Conservation (phyloP, 306 rosid species). For the Albizia julibrissin region DNA sequence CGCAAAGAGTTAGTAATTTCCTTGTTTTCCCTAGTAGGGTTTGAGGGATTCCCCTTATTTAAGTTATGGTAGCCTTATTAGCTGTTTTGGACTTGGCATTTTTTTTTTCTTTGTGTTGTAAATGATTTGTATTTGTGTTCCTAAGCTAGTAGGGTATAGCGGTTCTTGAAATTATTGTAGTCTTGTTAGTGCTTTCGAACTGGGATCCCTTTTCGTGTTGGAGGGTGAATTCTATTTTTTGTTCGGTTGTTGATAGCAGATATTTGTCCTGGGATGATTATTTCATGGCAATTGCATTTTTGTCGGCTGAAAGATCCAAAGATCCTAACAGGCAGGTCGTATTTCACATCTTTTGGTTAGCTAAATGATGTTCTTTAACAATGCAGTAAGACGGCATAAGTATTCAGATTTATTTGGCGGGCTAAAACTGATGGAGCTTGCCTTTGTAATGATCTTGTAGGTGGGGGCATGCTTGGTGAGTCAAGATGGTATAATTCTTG, state of each 20-base stretch:
- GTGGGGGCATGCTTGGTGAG: constrained; percentile 98
- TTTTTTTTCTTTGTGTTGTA: neutral
- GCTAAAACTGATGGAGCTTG: neutral
- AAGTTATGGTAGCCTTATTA: neutral
- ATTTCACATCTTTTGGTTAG: neutral
- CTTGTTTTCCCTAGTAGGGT: neutral
- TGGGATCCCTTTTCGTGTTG: neutral
- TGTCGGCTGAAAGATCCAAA: constrained; percentile 96
- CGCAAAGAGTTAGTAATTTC: constrained; percentile 56
- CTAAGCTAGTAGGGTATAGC: neutral
- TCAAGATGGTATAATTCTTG: constrained; percentile 79
- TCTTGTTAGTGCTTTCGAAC: neutral
- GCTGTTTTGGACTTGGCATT: neutral
- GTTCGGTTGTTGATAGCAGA: constrained; percentile 38
- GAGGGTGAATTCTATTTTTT: neutral
- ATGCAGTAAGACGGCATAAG: neutral
- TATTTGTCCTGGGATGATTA: constrained; percentile 95
- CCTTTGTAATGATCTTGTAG: constrained; percentile 42
- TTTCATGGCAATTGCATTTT: constrained; percentile 94
- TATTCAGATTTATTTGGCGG: neutral
- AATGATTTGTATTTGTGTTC: neutral
- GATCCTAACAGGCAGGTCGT: constrained; percentile 96
- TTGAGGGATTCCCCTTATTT: neutral
- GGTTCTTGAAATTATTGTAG: neutral
- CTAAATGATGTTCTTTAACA: neutral